Evolutionary conservation across 306 rosid species (phyloP).

Genomic region (Lablab purpureus): DNA sequence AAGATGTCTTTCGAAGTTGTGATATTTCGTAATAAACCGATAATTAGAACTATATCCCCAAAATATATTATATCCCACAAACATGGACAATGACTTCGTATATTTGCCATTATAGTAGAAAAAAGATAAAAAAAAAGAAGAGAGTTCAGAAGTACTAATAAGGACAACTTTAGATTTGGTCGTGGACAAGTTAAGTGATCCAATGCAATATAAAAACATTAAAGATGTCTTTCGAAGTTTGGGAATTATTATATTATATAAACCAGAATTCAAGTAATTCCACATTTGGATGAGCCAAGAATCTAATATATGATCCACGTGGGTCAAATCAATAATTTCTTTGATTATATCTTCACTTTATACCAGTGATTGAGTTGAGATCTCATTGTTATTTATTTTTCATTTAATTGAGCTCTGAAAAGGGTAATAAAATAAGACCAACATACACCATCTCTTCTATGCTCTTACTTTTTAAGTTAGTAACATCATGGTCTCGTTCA

Average conservation of each 20-base stretch:
- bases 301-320: slow-evolving; percentile 47
- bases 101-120: not conserved
- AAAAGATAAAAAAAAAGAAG: not conserved
- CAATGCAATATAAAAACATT: slow-evolving; percentile 30
- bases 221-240: slow-evolving; percentile 29
- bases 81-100: slow-evolving; percentile 24
- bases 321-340: slow-evolving; percentile 37
- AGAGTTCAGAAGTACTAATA: not conserved
- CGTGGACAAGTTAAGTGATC: slow-evolving; percentile 29
- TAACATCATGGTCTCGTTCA: not conserved
- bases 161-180: slow-evolving; percentile 35
- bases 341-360: slow-evolving; percentile 16
- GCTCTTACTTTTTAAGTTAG: not conserved
- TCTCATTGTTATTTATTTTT: not conserved
- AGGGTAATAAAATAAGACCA: not conserved
- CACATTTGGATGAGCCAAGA: slow-evolving; percentile 42
- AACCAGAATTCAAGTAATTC: slow-evolving; percentile 36
- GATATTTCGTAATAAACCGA: too few relatives aligned
- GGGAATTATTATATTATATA: slow-evolving; percentile 30
- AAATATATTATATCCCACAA: slow-evolving; percentile 17
- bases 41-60: not conserved
- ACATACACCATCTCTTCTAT: too few relatives aligned
- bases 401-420: not conserved
- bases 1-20: not conserved
- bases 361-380: not conserved